These are phyloP conservation scores for Diaporthe sp. DNA, from an alignment of 2,329 filamentous ascomycete species.

Conservation along the genomic window DNA sequence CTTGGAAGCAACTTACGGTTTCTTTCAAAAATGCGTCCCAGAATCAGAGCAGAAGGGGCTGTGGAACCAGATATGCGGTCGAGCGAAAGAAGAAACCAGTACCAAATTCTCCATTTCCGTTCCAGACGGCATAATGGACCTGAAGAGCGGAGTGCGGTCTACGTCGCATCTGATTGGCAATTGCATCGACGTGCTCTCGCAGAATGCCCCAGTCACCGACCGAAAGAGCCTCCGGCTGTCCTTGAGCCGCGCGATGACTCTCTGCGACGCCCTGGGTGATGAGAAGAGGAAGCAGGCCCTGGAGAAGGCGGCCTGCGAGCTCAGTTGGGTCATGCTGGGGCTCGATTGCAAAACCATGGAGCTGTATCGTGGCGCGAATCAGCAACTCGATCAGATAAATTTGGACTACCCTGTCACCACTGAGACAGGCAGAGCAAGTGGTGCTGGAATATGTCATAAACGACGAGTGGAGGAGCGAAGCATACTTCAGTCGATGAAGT, in stretches of 20 bases:
- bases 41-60: not conserved
- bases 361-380: conserved; percentile 24
- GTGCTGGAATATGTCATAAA: not conserved
- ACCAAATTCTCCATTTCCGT: not conserved
- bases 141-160: conserved; percentile 18
- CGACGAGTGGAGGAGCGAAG: conserved; percentile 8
- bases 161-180: conserved; percentile 22
- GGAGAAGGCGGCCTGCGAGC: conserved; percentile 1
- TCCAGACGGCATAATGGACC: conserved; percentile 2
- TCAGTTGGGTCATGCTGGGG: conserved; percentile 32
- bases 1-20: conserved; percentile 25
- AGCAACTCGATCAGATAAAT: not conserved
- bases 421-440: not conserved
- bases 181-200: conserved; percentile 24
- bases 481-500: not conserved
- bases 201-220: not conserved
- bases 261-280: conserved; percentile 36
- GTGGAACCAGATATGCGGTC: not conserved
- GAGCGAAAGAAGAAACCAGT: not conserved
- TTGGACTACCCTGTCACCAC: too few species aligned
- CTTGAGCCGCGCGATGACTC: conserved; percentile 17
- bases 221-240: conserved; percentile 5
- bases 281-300: not conserved
- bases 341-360: conserved; percentile 30
- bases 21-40: conserved; percentile 30